Evolutionary conservation across 2,329 filamentous ascomycete genomes (phyloP).

Genomic region (Pseudogymnoascus sp.): DNA sequence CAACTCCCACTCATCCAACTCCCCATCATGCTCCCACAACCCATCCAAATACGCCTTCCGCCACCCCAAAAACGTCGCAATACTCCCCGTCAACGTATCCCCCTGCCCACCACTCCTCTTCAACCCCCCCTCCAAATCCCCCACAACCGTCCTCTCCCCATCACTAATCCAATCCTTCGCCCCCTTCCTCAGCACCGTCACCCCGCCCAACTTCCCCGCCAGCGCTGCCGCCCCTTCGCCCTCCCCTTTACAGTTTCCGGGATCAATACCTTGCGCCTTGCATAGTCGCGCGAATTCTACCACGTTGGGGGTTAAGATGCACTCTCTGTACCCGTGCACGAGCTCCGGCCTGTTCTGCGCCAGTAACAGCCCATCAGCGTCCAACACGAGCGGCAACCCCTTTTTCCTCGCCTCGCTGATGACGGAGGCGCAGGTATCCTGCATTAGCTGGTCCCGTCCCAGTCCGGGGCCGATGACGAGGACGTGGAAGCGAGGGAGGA

Average conservation of each 20-base stretch:
- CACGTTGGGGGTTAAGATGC: constrained; percentile 89
- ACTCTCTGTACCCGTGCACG: constrained; percentile 71
- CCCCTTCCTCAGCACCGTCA: constrained; percentile 90
- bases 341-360: constrained; percentile 70
- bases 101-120: constrained; percentile 94
- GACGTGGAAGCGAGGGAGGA: constrained; percentile 83
- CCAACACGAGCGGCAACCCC: constrained; percentile 74
- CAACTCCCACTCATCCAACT: constrained; percentile 50
- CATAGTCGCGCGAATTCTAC: constrained; percentile 84
- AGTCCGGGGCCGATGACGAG: constrained; percentile 89
- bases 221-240: constrained; percentile 53
- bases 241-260: constrained; percentile 32
- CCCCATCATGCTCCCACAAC: constrained; percentile 61
- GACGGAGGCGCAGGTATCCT: constrained; percentile 72
- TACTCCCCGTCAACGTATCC: constrained; percentile 82
- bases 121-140: constrained; percentile 70
- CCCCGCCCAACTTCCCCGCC: constrained; percentile 70
- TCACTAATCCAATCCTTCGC: constrained; percentile 75
- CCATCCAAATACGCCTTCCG: constrained; percentile 76
- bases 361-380: constrained; percentile 80
- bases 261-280: constrained; percentile 63
- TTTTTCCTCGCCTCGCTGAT: constrained; percentile 68
- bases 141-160: constrained; percentile 64
- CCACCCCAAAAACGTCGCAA: constrained; percentile 87
- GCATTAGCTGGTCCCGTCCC: constrained; percentile 83